Evolutionary conservation across 192 early-diverging fungal species (phyloP).

Genomic region (Linnemannia elongata): DNA sequence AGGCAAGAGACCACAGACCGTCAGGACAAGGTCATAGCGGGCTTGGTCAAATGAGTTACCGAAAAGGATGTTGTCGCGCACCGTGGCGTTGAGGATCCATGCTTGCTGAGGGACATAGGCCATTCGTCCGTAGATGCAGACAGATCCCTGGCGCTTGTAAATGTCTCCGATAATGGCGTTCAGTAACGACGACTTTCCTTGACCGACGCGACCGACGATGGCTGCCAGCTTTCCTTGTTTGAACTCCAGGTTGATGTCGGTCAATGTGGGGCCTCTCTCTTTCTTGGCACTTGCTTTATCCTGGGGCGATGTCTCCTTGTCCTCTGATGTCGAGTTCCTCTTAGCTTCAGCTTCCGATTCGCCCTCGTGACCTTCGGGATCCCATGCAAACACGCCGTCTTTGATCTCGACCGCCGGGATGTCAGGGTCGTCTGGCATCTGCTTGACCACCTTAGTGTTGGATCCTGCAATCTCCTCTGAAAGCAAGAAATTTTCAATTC

Average conservation of each 20-base stretch:
- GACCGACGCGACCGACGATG: constrained; percentile 85
- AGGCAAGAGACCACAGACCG: constrained; percentile 82
- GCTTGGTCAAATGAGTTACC: constrained; percentile 76
- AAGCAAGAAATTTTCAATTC: constrained; percentile 32
- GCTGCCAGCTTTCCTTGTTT: constrained; percentile 71
- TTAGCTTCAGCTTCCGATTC: constrained; percentile 2
- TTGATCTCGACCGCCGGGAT: constrained; percentile 6
- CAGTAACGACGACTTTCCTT: constrained; percentile 65
- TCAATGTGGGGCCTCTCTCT: background rate
- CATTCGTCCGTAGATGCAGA: constrained; percentile 68
- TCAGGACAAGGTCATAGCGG: constrained; percentile 77
- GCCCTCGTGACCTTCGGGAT: background rate
- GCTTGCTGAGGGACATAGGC: constrained; percentile 77
- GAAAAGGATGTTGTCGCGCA: constrained; percentile 93
- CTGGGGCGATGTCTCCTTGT: background rate
- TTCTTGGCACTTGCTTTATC: background rate
- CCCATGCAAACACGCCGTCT: constrained; percentile 25
- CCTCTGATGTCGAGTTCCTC: background rate
- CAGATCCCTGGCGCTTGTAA: constrained; percentile 72
- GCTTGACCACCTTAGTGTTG: background rate
- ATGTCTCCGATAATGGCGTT: constrained; percentile 87
- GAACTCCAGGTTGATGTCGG: constrained; percentile 48
- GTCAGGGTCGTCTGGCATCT: background rate
- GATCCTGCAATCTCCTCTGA: constrained; percentile 12
- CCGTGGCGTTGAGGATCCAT: constrained; percentile 95